These are phyloP conservation scores for Coccomyxa sp. DNA, from an alignment of 139 green algal species.

Conservation along the genomic window DNA sequence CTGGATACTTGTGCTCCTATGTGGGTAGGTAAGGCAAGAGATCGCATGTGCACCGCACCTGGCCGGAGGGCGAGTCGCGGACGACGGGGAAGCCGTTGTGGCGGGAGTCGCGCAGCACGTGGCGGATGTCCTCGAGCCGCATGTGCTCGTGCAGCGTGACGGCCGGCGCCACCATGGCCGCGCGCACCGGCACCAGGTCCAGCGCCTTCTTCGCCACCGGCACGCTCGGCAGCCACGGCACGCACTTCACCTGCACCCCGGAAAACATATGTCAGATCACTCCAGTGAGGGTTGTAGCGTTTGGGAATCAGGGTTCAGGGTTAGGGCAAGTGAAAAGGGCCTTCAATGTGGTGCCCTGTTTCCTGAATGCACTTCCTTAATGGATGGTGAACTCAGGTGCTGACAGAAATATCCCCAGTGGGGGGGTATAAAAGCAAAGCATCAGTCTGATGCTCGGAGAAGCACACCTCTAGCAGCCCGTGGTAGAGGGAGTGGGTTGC, in stretches of 20 bases:
- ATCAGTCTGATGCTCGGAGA: too few species aligned
- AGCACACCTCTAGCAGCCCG: constrained; percentile 55
- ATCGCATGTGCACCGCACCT: constrained; percentile 12
- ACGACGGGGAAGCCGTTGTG: constrained; percentile 72
- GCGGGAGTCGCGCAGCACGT: constrained; percentile 48
- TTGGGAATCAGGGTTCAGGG: too few species aligned
- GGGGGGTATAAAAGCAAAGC: too few species aligned
- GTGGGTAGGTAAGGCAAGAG: too few species aligned
- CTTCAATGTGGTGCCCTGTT: too few species aligned
- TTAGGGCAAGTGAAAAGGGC: too few species aligned
- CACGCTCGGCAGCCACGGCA: constrained; percentile 68
- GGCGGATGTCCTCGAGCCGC: constrained; percentile 42
- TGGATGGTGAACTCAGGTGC: too few species aligned
- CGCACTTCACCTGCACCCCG: constrained; percentile 56
- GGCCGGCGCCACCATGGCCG: constrained; percentile 63
- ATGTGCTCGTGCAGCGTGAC: constrained; percentile 54
- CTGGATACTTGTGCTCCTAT: too few species aligned
- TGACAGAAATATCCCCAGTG: too few species aligned
- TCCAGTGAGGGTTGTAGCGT: too few species aligned
- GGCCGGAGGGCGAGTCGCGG: constrained; percentile 27
- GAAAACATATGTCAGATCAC: too few species aligned
- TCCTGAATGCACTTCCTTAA: too few species aligned
- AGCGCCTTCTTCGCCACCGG: constrained; percentile 26
- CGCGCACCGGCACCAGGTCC: constrained; percentile 56
- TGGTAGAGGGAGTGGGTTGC: constrained; percentile 78